Base-by-base conservation (phyloP, 192 early-diverging fungal genomes). In the Chytriomyces sp. region DNA sequence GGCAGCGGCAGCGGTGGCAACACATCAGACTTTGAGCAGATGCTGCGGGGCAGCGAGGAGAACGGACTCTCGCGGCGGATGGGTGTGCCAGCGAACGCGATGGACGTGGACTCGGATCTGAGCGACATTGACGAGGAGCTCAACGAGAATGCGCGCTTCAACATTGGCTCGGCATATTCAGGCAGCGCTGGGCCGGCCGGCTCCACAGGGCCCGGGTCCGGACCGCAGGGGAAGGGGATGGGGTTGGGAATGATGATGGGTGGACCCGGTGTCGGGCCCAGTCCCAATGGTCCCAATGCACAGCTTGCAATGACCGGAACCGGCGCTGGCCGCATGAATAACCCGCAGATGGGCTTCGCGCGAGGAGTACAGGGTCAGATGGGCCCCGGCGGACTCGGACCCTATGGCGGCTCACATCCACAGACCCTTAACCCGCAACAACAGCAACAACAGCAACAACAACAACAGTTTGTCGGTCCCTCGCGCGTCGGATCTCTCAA, bases 71-170 rank as follows among this genome's bases (percentile, higher is more conserved):
- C 17, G 17, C 44, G 22, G 54, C 44, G 52, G 7, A 52, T 55
- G 65, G 30, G 36, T 17, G 17, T 55, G 52, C 52, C 65, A 32
- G 10, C 14, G 65, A 68, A 68, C 28, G 65, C 65, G 7, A 68
- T 68, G 65, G 65, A 68, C 52, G 65, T 68, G 31, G 65, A 68
- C 54, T 68, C 65, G 33, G 65, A 68, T 34, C 52, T 68, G 25
- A 55, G 52, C 34, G 65, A 68, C 52, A 52, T 68, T 25, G 32
- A 34, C 65, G 65, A 68, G 19, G 65, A 68, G 52, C 30, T 68
- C 17, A 52, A 52, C 64, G 14, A 39, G 44, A 49, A 49, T 49
- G 44, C 44, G 14, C 44, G 44, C 17, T 49, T n/a, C 44, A 22
- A 22, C 17, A 49, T 49, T 22, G 44, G 44, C 44, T n/a, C 22